These are phyloP conservation scores for Eleusine indica DNA, from an alignment of 176 grass and related monocot species.

Conservation along the genomic window DNA sequence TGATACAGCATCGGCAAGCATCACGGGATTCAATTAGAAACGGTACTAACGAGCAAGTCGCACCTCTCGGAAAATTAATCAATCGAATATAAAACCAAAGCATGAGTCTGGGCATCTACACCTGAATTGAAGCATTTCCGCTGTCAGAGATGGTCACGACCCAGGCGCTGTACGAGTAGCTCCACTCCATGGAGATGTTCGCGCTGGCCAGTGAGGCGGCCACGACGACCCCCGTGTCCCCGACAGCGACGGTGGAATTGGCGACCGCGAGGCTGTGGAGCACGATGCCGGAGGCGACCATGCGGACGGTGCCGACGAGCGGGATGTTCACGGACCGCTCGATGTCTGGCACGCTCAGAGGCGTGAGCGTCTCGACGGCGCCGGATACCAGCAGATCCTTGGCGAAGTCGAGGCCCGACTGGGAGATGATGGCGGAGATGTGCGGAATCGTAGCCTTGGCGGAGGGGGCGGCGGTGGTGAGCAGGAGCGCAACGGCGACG, in stretches of 20 bases:
- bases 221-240: conserved; percentile 73
- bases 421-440: conserved; percentile 76
- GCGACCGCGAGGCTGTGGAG: conserved; percentile 48
- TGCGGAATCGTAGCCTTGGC: conserved; percentile 33
- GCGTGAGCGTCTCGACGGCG: conserved; percentile 57
- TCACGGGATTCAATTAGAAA: not conserved
- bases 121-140: conserved; percentile 82
- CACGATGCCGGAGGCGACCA: conserved; percentile 59
- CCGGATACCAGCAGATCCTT: conserved; percentile 76
- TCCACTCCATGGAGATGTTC: conserved; percentile 79
- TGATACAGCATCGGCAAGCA: not conserved
- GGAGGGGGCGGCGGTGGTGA: conserved; percentile 24
- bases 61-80: not conserved
- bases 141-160: conserved; percentile 68
- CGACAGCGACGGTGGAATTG: conserved; percentile 51
- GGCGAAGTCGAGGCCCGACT: conserved; percentile 78
- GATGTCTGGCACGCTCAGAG: conserved; percentile 69
- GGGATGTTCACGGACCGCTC: conserved; percentile 62
- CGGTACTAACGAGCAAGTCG: not conserved
- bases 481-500: conserved; percentile 30
- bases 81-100: not conserved
- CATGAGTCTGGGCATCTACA: conserved; percentile 14
- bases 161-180: conserved; percentile 71
- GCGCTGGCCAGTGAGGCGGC: conserved; percentile 69
- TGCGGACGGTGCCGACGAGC: conserved; percentile 62